These are phyloP conservation scores for Candida saitoana DNA, from an alignment of 805 yeast genomes.

Conservation along the genomic window DNA sequence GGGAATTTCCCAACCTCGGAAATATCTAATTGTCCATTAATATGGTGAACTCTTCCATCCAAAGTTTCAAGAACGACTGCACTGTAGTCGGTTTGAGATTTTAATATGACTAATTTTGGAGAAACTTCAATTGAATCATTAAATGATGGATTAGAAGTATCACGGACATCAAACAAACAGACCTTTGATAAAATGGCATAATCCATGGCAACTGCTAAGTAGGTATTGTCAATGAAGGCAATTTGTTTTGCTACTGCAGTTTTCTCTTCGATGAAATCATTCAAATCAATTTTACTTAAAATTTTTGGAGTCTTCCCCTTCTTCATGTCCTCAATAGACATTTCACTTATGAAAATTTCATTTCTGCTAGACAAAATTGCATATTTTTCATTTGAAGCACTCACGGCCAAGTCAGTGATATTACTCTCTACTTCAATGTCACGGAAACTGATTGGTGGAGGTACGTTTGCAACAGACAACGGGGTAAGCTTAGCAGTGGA, in stretches of 20 bases:
- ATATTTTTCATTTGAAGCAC: conserved; percentile 52
- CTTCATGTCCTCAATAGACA: conserved; percentile 47
- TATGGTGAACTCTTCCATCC: conserved; percentile 53
- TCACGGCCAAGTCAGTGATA: conserved; percentile 63
- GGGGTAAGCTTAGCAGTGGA: conserved; percentile 70
- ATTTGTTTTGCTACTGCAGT: conserved; percentile 59
- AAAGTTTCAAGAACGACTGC: conserved; percentile 55
- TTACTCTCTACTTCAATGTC: conserved; percentile 51
- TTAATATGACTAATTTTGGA: conserved; percentile 53
- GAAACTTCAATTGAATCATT: conserved; percentile 40
- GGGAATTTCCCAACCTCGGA: conserved; percentile 53
- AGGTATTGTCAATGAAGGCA: conserved; percentile 48
- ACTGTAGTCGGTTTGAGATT: conserved; percentile 50
- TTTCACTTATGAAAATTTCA: conserved; percentile 34
- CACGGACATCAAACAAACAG: conserved; percentile 45
- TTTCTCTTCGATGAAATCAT: conserved; percentile 31
- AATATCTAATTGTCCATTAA: conserved; percentile 29
- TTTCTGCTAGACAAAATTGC: conserved; percentile 53
- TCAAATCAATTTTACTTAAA: conserved; percentile 24
- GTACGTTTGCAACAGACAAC: conserved; percentile 76
- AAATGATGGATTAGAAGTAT: conserved; percentile 36
- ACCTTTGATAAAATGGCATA: conserved; percentile 47
- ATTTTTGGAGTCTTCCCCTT: conserved; percentile 46
- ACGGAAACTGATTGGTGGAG: conserved; percentile 87
- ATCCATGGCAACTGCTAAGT: conserved; percentile 59